Evolutionary conservation across 2,329 filamentous ascomycete genomes (phyloP), one percentile per base, ranked within the genome.

Genomic region (Dactylellina drechsleri): DNA sequence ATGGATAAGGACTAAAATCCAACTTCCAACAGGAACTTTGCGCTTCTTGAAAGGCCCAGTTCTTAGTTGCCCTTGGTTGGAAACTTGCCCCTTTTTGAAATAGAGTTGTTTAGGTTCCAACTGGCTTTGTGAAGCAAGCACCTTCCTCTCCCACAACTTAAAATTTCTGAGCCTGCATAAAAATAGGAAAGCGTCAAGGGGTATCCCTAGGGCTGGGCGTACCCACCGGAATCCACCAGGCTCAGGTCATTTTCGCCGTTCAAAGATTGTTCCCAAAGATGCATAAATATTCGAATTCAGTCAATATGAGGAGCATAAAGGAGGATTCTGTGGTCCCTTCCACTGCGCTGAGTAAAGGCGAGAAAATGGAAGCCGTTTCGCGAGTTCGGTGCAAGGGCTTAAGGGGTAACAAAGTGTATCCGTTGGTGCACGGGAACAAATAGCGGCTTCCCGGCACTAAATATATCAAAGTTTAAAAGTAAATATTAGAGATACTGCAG

Each of bases 141-240:
- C 45, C 47, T 28, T 26, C n/a, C 41, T 57, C 43, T 40, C 41
- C 59, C 53, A n/a, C 18, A 58, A 56, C 20, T 18, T 50, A 52
- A 52, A 53, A 66, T 36, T 54, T 52, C 18, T 52, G 7, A n/a
- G 43, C 23, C 28, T 47, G 26, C 60, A 40, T 43, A 26, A 64
- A 74, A 74, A 61, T 59, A 67, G 62, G 70, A 62, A 74, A 74
- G 50, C 58, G 52, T 31, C 45, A 58, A 45, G 57, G 62, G 16
- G 20, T 5, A 67, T 53, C 62, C 40, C 50, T 50, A 60, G 12
- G 56, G 56, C 26, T 54, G 52, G 54, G 36, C 36, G 10, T 36
- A 18, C 7, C 36, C 40, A 43, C 13, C 31, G 1, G 31, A 36
- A 36, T 8, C 31, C 31, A 36, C 31, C 31, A 36, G 31, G 6